Evolutionary conservation across 768 basidiomycete genomes (phyloP), one percentile per base, ranked within the genome.

Genomic region (Cubamyces sp.): DNA sequence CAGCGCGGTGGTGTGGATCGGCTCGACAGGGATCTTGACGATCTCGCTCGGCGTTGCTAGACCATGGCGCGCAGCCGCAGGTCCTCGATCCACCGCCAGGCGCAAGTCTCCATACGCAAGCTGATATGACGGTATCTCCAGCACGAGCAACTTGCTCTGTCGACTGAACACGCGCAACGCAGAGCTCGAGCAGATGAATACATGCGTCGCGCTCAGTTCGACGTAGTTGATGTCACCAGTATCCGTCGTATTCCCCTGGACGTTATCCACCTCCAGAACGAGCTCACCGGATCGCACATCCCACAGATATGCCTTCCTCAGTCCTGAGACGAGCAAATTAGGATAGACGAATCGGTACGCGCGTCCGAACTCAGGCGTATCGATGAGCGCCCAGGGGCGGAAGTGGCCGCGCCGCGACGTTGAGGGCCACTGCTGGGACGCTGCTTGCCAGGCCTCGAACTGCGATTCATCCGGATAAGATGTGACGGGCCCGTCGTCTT

Each of bases 311-410:
- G 84, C 84, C 39, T 71, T 72, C 18, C 74, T 69, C 16, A 63
- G 28, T 1, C 79, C 77, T 0, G 81, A 80, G 3, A 84, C 82
- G 2, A 89, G 73, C 7, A 93, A 75, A 12, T 79, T 83, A 1
- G 90, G 90, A 69, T 87, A 87, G 8, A 84, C 85, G 61, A 90
- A 83, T 16, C 88, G 82, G 72, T 82, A 91, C 0, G 90, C 90
- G 4, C 68, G 73, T 5, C 74, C 69, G 15, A n/a, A 7, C 26
- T 75, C 76, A 5, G 86, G 84, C 51, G 80, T 73, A 4, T 69
- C 69, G 12, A 92, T 73, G 23, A 87, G 72, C 0, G 84, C 83
- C 82, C 87, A 89, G 0, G 90, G 84, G 28, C 71, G 75, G 70
- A 92, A 91, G 53, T 81, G 82, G 0, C 87, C 87, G 7, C 76